Conservation (phyloP, 2,329 filamentous ascomycete genomes). For the Amylocarpus encephaloides region DNA sequence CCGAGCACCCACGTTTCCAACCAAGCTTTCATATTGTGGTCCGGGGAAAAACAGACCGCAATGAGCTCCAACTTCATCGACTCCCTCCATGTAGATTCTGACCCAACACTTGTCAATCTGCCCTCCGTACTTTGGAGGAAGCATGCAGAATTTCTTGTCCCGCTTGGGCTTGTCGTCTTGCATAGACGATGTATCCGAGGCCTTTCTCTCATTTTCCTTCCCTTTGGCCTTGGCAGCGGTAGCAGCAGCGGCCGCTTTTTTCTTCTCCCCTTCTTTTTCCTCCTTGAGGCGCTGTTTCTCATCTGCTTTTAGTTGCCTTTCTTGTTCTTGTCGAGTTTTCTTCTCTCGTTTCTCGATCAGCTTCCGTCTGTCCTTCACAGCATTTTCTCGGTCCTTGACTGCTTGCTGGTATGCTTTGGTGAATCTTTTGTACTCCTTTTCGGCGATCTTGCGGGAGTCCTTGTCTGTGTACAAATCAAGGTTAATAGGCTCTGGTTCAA, state of each 20-base stretch:
- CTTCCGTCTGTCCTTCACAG: slow-evolving; percentile 57
- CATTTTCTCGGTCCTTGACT: slow-evolving; percentile 59
- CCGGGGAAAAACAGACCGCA: slow-evolving; percentile 73
- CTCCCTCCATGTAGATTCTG: slow-evolving; percentile 70
- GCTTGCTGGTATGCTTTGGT: slow-evolving; percentile 61
- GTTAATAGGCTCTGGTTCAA: slow-evolving; percentile 50
- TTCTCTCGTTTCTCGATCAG: slow-evolving; percentile 46
- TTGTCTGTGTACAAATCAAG: slow-evolving; percentile 55
- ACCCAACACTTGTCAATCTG: slow-evolving; percentile 67
- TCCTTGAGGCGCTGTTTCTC: slow-evolving; percentile 30
- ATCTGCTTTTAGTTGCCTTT: slow-evolving; percentile 32
- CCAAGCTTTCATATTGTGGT: slow-evolving; percentile 66
- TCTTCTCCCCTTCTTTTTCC: slow-evolving; percentile 29
- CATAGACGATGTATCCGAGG: slow-evolving; percentile 10
- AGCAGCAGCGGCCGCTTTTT: slow-evolving; percentile 19
- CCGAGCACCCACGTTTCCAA: slow-evolving; percentile 64
- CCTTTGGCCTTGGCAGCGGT: not conserved
- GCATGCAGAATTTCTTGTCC: slow-evolving; percentile 65
- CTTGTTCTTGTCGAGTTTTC: slow-evolving; percentile 36
- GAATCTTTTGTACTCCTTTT: slow-evolving; percentile 58
- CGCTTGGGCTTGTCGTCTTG: slow-evolving; percentile 28
- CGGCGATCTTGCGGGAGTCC: slow-evolving; percentile 58
- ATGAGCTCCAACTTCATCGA: slow-evolving; percentile 82
- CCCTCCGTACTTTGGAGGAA: slow-evolving; percentile 52
- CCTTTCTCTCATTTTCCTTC: slow-evolving; percentile 11